Percentiles rank a stretch among this genome's conserved stretches.
Evolutionary conservation across 768 basidiomycete genomes (phyloP).

Genomic region (Pleurotus ostreatus): DNA sequence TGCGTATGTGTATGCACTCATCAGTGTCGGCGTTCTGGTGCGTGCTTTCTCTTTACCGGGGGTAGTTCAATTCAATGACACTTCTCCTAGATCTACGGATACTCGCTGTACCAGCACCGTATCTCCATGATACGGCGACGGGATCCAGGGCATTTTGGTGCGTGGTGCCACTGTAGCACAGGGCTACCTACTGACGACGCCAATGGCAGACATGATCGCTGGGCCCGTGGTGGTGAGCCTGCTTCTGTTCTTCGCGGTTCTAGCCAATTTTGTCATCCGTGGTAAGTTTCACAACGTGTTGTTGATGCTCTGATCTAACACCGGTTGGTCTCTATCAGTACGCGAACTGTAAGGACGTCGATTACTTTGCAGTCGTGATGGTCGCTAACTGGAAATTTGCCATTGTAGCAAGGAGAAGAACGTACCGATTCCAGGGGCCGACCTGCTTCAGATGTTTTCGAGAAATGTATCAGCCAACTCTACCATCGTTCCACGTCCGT

Average conservation of each 20-base stretch:
- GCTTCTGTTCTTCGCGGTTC: constrained; percentile 81
- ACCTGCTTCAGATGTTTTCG: constrained; percentile 11
- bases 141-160: constrained; percentile 89
- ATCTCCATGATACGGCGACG: constrained; percentile 88
- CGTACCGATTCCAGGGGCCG: constrained; percentile 28
- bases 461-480: background rate
- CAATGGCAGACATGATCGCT: constrained; percentile 60
- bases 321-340: constrained; percentile 29
- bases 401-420: constrained; percentile 26
- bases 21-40: constrained; percentile 72
- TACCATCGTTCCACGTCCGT: no score
- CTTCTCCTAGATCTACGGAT: constrained; percentile 70
- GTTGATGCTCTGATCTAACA: no score
- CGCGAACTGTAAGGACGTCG: constrained; percentile 47
- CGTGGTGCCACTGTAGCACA: constrained; percentile 12
- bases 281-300: constrained; percentile 39
- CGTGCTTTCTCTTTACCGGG: constrained; percentile 12
- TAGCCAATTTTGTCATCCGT: constrained; percentile 85
- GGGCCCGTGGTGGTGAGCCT: constrained; percentile 84
- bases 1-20: constrained; percentile 76
- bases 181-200: no score
- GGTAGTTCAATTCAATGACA: background rate
- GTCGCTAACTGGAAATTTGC: background rate
- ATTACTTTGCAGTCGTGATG: no score
- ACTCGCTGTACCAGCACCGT: constrained; percentile 79